Evolutionary conservation across 305 asterid genomes (phyloP).

Genomic region (Ajuga reptans): DNA sequence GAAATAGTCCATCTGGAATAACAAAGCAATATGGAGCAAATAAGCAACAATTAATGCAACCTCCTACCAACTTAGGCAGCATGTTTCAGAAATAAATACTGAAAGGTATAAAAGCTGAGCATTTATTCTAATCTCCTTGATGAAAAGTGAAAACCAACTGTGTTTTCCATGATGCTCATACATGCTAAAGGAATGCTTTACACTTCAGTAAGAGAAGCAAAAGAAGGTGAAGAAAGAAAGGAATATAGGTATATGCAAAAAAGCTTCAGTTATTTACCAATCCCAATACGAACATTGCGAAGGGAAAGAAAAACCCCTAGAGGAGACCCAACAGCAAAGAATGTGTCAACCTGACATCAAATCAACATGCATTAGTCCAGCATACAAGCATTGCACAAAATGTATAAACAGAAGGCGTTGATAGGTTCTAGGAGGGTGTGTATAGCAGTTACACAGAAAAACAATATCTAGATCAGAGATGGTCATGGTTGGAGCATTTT

Average conservation of each 20-base stretch:
- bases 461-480: background rate
- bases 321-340: slow-evolving; percentile 92
- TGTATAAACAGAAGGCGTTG: background rate
- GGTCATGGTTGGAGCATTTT: background rate
- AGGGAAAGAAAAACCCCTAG: slow-evolving; percentile 97
- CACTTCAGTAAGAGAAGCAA: slow-evolving; percentile 14
- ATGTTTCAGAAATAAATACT: slow-evolving; percentile 1
- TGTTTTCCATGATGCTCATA: background rate
- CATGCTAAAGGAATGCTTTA: slow-evolving; percentile 6
- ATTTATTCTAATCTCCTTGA: background rate
- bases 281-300: slow-evolving; percentile 87
- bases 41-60: slow-evolving; percentile 7
- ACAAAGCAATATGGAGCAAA: background rate
- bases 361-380: slow-evolving; percentile 7
- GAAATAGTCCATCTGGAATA: background rate
- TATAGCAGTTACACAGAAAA: background rate
- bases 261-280: slow-evolving; percentile 43
- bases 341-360: slow-evolving; percentile 80
- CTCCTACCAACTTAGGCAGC: slow-evolving; percentile 1
- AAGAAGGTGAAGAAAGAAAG: slow-evolving; percentile 14
- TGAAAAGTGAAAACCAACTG: background rate
- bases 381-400: background rate
- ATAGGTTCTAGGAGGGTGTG: background rate
- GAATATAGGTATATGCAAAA: slow-evolving; percentile 6
- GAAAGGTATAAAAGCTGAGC: background rate